Evolutionary conservation across 2,329 filamentous ascomycete species (phyloP), one percentile per base, ranked within the genome.

Genomic region (Aspergillus eucalypticola): DNA sequence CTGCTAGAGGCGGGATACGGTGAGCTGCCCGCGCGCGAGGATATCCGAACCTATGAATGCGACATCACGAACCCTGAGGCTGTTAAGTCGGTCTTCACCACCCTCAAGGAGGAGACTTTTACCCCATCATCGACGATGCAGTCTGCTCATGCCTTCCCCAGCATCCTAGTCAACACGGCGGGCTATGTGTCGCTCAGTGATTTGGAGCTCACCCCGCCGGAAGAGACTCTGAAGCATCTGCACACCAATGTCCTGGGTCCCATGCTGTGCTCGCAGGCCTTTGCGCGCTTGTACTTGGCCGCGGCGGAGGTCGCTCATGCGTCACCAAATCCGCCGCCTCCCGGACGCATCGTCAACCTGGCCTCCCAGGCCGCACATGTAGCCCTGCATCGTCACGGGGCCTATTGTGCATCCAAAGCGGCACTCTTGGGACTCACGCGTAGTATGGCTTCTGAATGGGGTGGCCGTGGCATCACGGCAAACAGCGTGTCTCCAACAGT

Each of bases 331-430:
- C 63, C 63, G 1, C 62, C 67, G 0, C 74, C 75, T 0, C 75
- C 76, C 0, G 79, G 79, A 0, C 66, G 80, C 4, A 81, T 82
- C 52, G 76, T 82, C 27, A 81, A 75, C 56, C 75, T 82, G 49
- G 75, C 79, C 3, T 79, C 75, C 2, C 79, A 82, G 62, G 80
- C 80, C 1, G 79, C 78, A 3, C 79, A 82, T 63, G 76, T 78
- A 0, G 79, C 80, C 1, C 72, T 82, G 2, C 73, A 76, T 49
- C 71, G 74, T 1, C 80, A 82, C 57, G 77, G 78, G 1, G 78
- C 79, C 0, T 82, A 82, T 64, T 82, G 80, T 59, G 79, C 80
- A 1, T 79, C 77, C 4, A 82, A 82, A 54, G 79, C 80, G 5
- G 80, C 75, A 0, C 64, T 82, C 7, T 61, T 79, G 15, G 80